Evolutionary conservation across 306 rosid species (phyloP), one percentile per base, ranked within the genome.

Genomic region (Glycine soja): DNA sequence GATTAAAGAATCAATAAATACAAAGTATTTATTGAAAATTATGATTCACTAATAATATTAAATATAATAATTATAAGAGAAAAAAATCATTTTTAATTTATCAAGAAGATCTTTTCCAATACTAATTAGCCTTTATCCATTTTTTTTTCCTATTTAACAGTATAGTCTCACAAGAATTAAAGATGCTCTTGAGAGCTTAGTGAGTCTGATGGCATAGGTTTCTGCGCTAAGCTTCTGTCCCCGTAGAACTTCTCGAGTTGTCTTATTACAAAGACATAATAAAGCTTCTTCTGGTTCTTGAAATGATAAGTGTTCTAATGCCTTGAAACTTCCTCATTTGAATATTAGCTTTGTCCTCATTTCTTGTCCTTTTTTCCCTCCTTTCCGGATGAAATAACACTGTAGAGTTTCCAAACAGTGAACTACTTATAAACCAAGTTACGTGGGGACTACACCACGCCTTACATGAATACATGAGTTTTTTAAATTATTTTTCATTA

Each of bases 321-420:
- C 88, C 34, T 77, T 73, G 81, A 81, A 77, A 81, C 74, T 72
- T 81, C 78, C 81, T 81, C 62, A 16, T 72, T 72, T 65, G 73
- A 54, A 66, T 40, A 69, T 59, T 72, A 63, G 16, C 64, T 46
- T 62, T 80, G 84, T 80, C 75, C 68, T 36, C 69, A 63, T 18
- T n/a, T 15, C 74, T 51, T 52, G 69, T 63, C 69, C 43, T 32
- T 51, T 72, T 77, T 32, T 5, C 30, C 24, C 67, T 14, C 63
- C n/a, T 9, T 2, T 34, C 57, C 45, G 7, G 1, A 70, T 11
- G 1, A 70, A 52, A 10, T 24, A 42, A 18, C 38, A 32, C 18
- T 58, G 10, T 62, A 4, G 11, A 64, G 12, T 45, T 9, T 59
- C 77, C 15, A 34, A 34, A 53, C 9, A 36, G 47, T 47, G 13